Conservation (phyloP, 768 basidiomycete species). For the Calocybe gangraenosa region DNA sequence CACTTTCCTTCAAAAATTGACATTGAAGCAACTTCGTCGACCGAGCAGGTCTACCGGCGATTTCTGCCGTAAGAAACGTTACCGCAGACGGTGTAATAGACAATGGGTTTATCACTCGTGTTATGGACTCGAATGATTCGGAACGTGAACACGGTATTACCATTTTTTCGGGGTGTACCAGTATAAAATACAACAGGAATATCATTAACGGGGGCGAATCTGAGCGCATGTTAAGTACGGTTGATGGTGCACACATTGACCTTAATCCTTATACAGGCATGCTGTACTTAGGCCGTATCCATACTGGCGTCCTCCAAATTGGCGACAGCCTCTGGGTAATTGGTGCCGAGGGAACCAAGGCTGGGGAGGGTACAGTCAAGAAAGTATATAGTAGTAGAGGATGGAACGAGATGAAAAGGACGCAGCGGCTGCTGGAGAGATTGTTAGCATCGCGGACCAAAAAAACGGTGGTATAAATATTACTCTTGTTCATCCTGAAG, state of each 20-base stretch:
- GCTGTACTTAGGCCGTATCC: neutral
- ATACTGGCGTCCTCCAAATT: neutral
- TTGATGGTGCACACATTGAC: constrained; percentile 34
- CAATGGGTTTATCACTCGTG: constrained; percentile 36
- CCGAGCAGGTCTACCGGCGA: constrained; percentile 29
- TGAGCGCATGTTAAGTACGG: constrained; percentile 56
- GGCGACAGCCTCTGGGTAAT: neutral
- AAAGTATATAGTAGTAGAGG: neutral
- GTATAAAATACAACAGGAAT: constrained; percentile 43
- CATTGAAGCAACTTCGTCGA: too few relatives aligned
- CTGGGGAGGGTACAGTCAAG: neutral
- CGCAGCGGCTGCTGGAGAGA: too few relatives aligned
- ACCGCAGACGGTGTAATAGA: constrained; percentile 31
- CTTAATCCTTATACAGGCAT: neutral
- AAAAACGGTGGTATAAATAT: neutral
- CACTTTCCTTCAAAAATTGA: too few relatives aligned
- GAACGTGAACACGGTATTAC: constrained; percentile 60
- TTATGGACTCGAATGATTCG: constrained; percentile 52
- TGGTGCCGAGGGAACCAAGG: neutral
- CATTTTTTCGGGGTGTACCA: constrained; percentile 56
- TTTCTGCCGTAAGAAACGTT: constrained; percentile 22
- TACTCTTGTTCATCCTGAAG: neutral
- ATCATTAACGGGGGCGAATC: constrained; percentile 59
- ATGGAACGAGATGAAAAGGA: neutral
- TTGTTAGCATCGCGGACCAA: too few relatives aligned